Base-by-base conservation (phyloP, 73 alveolate species). In the Tetrahymena thermophila region DNA sequence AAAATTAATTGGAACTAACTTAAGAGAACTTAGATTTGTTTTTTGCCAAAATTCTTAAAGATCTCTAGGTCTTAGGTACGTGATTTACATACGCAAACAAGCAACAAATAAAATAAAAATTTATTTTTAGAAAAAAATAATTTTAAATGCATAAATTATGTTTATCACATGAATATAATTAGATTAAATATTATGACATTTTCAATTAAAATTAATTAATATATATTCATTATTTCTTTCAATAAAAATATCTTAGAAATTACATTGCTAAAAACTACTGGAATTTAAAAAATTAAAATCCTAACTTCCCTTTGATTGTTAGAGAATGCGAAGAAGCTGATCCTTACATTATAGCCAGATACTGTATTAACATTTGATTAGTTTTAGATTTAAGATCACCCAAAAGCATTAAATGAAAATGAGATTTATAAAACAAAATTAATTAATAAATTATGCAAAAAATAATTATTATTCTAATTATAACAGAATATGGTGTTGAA, bases 251-350 rank as follows among this genome's bases (percentile, higher is more conserved):
- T 19, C 37, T 25, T 89, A 96, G 99, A 96, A 85, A 85, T 93
- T 98, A 94, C 96, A 95, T 98, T 38, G 10, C 94, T 42, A 97
- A 96, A 89, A 97, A 98, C 93, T 98, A 98, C 94, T 94, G 94
- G 94, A 93, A 95, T 35, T 96, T 98, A 89, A 98, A 97, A 94
- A 94, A 94, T 56, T 50, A 89, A 19, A 95, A 96, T 93, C 99
- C 99, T n/a, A 95, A 97, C 19, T 96, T 97, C 94, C 98, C 99
- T 43, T 98, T 98, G 94, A 96, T 98, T 57, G 99, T 98, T 21
- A 96, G 99, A 96, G 99, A 98, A 93, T 97, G 99, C 85, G 98
- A 97, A 93, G 96, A 97, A 84, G 98, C 98, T 84, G 96, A 97
- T 40, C 99, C 99, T 34, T 97, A 97, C 42, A 95, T 98, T 42